Percentiles rank a stretch among this genome's conserved stretches.
Conservation (phyloP, 352 stramenopile genomes). For the Pythium brassicae region DNA sequence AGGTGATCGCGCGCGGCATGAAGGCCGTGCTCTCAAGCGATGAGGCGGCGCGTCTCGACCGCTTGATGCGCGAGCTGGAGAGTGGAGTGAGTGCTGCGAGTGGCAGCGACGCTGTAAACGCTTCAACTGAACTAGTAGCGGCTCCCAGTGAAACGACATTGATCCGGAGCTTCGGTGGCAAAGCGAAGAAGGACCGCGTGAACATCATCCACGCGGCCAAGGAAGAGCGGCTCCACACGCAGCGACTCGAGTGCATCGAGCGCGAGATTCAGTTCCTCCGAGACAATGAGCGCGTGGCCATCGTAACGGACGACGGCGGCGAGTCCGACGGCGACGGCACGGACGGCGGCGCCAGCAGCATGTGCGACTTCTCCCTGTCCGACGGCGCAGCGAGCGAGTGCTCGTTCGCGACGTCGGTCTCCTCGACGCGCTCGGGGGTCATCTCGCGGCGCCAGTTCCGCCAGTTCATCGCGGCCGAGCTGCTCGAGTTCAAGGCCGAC, state of each 20-base stretch:
- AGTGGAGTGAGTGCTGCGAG: background rate
- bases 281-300: slow-evolving; percentile 35
- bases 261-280: slow-evolving; percentile 54
- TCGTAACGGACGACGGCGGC: slow-evolving; percentile 32
- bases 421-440: slow-evolving; percentile 43
- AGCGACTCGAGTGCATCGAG: slow-evolving; percentile 46
- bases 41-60: slow-evolving; percentile 39
- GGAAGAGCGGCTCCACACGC: slow-evolving; percentile 30
- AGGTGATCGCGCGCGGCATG: slow-evolving; percentile 45
- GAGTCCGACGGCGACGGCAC: background rate
- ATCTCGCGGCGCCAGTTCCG: slow-evolving; percentile 56
- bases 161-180: background rate
- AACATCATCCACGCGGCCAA: slow-evolving; percentile 50
- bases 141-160: slow-evolving; percentile 7
- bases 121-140: background rate
- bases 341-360: slow-evolving; percentile 2
- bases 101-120: slow-evolving; percentile 15
- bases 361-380: slow-evolving; percentile 2
- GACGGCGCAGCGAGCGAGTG: slow-evolving; percentile 24
- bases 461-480: slow-evolving; percentile 39
- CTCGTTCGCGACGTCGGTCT: slow-evolving; percentile 48
- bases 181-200: background rate
- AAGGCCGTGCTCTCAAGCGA: slow-evolving; percentile 50
- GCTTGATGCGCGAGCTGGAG: slow-evolving; percentile 23
- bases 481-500: slow-evolving; percentile 19